These are phyloP conservation scores for Gynostemma pentaphyllum DNA, from an alignment of 306 rosid genomes.

Conservation along the genomic window DNA sequence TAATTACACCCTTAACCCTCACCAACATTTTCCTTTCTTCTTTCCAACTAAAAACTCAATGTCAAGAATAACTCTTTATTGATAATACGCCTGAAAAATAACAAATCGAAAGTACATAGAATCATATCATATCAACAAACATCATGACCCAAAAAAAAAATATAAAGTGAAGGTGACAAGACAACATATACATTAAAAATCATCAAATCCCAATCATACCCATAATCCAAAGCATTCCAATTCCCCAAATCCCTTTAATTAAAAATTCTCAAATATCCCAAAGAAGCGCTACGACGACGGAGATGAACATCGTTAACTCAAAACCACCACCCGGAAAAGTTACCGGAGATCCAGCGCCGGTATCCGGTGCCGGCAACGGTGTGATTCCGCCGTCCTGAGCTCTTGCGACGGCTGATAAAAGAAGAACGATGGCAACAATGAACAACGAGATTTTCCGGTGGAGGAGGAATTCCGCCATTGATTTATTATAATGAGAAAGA, in stretches of 20 bases:
- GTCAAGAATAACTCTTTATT: not conserved
- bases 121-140: not conserved
- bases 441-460: not conserved
- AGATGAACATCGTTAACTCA: slow-evolving; percentile 26
- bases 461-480: not conserved
- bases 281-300: slow-evolving; percentile 22
- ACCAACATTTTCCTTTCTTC: not conserved
- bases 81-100: not conserved
- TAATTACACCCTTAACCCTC: not conserved
- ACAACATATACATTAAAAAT: not conserved
- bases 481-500: no score
- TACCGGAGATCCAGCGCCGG: slow-evolving; percentile 37
- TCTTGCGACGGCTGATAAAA: slow-evolving; percentile 17
- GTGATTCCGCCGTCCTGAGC: slow-evolving; percentile 29
- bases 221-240: not conserved
- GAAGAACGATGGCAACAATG: slow-evolving; percentile 19
- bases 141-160: not conserved
- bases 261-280: slow-evolving; percentile 8
- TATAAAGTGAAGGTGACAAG: not conserved
- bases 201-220: not conserved
- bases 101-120: slow-evolving; percentile 2
- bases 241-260: no score
- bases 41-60: not conserved
- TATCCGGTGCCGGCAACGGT: slow-evolving; percentile 29
- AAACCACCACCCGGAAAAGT: slow-evolving; percentile 17